Evolutionary conservation across 2,329 filamentous ascomycete genomes (phyloP), one percentile per base, ranked within the genome.

Genomic region (Talaromyces sp.): DNA sequence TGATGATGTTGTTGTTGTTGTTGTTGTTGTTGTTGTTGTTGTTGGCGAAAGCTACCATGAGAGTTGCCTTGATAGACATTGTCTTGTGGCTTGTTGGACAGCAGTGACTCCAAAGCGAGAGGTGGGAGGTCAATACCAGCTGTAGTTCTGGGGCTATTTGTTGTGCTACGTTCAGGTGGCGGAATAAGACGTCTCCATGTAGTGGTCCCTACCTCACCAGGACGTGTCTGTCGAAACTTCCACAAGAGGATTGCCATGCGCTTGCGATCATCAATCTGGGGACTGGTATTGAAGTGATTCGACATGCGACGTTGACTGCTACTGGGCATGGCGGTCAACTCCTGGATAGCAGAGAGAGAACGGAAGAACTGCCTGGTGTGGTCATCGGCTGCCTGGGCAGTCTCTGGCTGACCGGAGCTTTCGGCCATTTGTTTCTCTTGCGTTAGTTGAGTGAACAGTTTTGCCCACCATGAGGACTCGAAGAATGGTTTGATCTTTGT

Each of bases 401-500:
- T 69, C 25, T 72, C 70, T 15, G 74, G 69, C 31, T 77, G 71
- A 9, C 74, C 77, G 0, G 72, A 72, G 39, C 75, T 72, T 67
- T 80, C 77, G 11, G 77, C 75, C 63, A 74, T 72, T 45, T 75
- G 77, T 68, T 74, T 78, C 19, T 77, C 73, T 66, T 79, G 75
- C 2, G 77, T 80, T 63, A 80, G 69, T 31, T 78, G 69, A 0
- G 77, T 79, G 71, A 83, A 81, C 25, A 75, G 67, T 35, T 72
- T 73, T 15, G 76, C 80, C 81, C 81, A 83, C 79, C 80, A 82
- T 13, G 71, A 72, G 15, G 79, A 80, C 66, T 80, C 79, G 49
- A 82, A 80, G 2, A 76, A 73, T 22, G 79, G 78, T 65, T 76
- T 77, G 61, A 82, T 72, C 66, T 76, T 77, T n/a, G 78, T 77